These are phyloP conservation scores for Sporothrix luriei DNA, from an alignment of 2,329 filamentous ascomycete genomes.

Conservation along the genomic window DNA sequence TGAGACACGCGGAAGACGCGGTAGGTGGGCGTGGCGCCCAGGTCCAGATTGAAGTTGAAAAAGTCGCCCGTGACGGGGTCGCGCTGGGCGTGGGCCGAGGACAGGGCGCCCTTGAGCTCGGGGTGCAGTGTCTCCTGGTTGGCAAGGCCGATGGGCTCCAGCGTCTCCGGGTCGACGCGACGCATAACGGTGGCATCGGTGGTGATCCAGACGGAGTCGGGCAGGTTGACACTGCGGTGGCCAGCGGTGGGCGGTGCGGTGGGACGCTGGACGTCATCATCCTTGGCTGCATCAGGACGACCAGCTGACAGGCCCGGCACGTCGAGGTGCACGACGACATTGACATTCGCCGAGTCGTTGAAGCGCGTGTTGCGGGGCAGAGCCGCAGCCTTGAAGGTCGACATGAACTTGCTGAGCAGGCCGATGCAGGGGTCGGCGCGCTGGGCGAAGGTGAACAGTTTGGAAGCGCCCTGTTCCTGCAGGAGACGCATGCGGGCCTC, in stretches of 20 bases:
- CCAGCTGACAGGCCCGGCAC: conserved; percentile 50
- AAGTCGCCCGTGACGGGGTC: conserved; percentile 74
- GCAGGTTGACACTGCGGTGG: conserved; percentile 45
- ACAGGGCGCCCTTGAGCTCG: conserved; percentile 65
- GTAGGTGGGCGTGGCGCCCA: conserved; percentile 61
- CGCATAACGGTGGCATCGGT: conserved; percentile 62
- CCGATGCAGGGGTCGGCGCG: conserved; percentile 73
- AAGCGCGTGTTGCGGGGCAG: conserved; percentile 37
- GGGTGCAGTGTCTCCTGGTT: conserved; percentile 66
- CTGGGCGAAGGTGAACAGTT: conserved; percentile 68
- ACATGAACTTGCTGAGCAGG: conserved; percentile 71
- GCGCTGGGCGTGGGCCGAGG: conserved; percentile 70
- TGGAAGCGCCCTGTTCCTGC: conserved; percentile 59
- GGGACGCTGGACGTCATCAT: background rate
- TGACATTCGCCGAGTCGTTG: conserved; percentile 55
- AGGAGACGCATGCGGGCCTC: conserved; percentile 65
- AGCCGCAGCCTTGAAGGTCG: conserved; percentile 51
- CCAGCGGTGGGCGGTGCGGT: conserved; percentile 37
- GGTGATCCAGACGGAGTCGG: conserved; percentile 55
- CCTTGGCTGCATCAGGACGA: background rate
- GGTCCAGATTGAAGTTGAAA: conserved; percentile 78
- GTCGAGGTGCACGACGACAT: conserved; percentile 67
- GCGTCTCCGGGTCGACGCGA: conserved; percentile 67
- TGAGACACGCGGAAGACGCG: conserved; percentile 69
- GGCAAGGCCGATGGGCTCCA: conserved; percentile 70